phyloP scores from a whole-genome alignment of 2,329 filamentous ascomycete genomes.

The Aspergillus ochraceus region DNA sequence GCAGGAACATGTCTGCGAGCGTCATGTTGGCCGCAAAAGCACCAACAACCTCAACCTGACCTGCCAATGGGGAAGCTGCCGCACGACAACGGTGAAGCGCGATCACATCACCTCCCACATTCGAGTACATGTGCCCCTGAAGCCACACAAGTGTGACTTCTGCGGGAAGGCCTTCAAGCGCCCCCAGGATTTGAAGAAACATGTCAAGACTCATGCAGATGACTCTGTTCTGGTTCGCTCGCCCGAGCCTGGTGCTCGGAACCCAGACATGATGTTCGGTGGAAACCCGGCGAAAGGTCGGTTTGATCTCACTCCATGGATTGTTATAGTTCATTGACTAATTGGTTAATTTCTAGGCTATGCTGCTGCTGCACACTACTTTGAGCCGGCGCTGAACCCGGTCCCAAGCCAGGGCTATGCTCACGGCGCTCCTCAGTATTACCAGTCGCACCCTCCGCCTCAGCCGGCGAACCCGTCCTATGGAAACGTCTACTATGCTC shows the following conservation, averaged over 20 bases:
- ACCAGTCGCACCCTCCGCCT: constrained; percentile 55
- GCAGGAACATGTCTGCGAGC: constrained; percentile 96
- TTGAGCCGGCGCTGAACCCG: constrained; percentile 51
- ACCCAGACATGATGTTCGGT: constrained; percentile 43
- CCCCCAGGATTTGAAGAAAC: constrained; percentile 98
- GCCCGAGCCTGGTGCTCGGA: constrained; percentile 57
- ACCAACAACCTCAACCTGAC: constrained; percentile 98
- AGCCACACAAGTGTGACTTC: constrained; percentile 98
- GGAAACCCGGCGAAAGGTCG: constrained; percentile 37
- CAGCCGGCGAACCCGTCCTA: constrained; percentile 61
- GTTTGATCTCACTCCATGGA: constrained; percentile 8
- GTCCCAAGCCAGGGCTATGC: constrained; percentile 43
- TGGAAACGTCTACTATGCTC: constrained; percentile 75
- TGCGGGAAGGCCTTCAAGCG: constrained; percentile 99
- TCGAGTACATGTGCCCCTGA: constrained; percentile 95
- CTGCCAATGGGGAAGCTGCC: constrained; percentile 95
- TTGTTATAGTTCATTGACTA: constrained; percentile 3
- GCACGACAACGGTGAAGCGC: constrained; percentile 95
- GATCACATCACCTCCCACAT: constrained; percentile 99
- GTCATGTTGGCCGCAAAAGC: constrained; percentile 97
- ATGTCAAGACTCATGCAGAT: constrained; percentile 98
- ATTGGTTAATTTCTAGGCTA: constrained; percentile 25
- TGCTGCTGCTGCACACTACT: constrained; percentile 55
- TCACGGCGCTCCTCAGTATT: constrained; percentile 51
- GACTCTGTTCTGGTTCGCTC: constrained; percentile 76